Evolutionary conservation across 495 filamentous ascomycete species (phyloP).

Genomic region (Aspergillus cavernicola): DNA sequence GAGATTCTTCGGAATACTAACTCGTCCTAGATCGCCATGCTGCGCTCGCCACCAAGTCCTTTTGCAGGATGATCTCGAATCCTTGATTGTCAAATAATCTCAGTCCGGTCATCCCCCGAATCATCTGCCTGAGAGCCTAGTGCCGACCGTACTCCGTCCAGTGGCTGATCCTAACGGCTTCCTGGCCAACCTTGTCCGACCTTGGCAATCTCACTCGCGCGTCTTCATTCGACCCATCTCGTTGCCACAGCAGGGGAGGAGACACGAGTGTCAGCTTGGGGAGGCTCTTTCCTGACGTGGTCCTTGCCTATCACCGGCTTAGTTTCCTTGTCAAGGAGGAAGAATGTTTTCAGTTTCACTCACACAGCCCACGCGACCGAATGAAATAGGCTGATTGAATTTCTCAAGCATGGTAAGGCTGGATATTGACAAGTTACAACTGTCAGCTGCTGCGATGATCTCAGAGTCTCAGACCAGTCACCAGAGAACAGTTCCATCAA

Average conservation of each 20-base stretch:
- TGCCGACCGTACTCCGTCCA: too few species aligned
- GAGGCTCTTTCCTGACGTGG: slow-evolving; percentile 9
- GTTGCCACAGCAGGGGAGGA: slow-evolving; percentile 16
- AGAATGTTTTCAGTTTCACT: neutral
- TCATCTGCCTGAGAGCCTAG: neutral
- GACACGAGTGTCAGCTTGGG: slow-evolving; percentile 1
- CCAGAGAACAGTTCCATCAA: neutral
- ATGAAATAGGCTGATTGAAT: neutral
- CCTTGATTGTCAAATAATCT: neutral
- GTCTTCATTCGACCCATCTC: slow-evolving; percentile 3
- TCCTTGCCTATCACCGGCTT: slow-evolving; percentile 4
- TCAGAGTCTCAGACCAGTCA: neutral
- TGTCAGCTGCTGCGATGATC: neutral
- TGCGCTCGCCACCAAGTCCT: slow-evolving; percentile 3
- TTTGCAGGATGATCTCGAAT: neutral
- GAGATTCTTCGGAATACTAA: neutral
- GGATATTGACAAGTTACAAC: neutral
- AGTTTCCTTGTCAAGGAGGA: slow-evolving; percentile 3
- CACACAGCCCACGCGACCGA: neutral
- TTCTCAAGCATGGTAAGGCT: neutral
- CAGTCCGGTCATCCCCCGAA: neutral
- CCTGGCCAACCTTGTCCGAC: slow-evolving; percentile 10
- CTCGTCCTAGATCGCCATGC: slow-evolving; percentile 6
- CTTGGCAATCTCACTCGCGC: slow-evolving; percentile 13
- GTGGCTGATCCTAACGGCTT: slow-evolving; percentile 13